Conservation (phyloP, 352 stramenopile species). For the Globisporangium canariense region DNA sequence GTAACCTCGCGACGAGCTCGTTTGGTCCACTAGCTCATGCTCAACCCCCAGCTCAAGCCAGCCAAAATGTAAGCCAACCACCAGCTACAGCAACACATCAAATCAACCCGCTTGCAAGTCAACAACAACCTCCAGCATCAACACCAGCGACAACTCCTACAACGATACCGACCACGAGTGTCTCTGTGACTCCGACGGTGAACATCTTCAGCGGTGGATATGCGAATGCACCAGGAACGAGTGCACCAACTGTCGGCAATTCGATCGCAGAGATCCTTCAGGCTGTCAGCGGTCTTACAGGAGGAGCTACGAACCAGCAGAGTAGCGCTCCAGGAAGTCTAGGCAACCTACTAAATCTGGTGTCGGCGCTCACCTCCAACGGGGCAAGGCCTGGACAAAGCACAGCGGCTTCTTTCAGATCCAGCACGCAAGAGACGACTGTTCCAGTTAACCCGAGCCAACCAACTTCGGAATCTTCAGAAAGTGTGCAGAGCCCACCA, state of each 20-base stretch:
- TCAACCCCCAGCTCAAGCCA: not conserved
- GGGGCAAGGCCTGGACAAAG: not conserved
- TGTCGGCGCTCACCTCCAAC: slow-evolving; percentile 7
- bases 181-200: slow-evolving; percentile 11
- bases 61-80: not conserved
- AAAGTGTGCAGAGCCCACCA: not conserved
- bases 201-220: slow-evolving; percentile 14
- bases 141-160: not conserved
- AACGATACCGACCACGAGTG: not conserved
- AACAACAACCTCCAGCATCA: not conserved
- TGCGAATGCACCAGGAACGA: not conserved
- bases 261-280: slow-evolving; percentile 17
- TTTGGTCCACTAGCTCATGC: slow-evolving; percentile 9
- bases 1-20: slow-evolving; percentile 18
- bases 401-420: not conserved
- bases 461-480: too few species aligned
- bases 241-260: slow-evolving; percentile 9
- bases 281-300: not conserved
- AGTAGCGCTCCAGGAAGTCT: not conserved
- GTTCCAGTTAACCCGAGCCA: not conserved
- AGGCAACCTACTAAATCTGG: slow-evolving; percentile 12
- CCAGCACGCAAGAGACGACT: not conserved
- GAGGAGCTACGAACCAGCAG: not conserved
- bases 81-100: not conserved
- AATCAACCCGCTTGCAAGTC: not conserved